Percentiles rank a stretch among this genome's conserved stretches.
phyloP scores from a whole-genome alignment of 331 rosid genomes.

The Pyracantha coccinea region DNA sequence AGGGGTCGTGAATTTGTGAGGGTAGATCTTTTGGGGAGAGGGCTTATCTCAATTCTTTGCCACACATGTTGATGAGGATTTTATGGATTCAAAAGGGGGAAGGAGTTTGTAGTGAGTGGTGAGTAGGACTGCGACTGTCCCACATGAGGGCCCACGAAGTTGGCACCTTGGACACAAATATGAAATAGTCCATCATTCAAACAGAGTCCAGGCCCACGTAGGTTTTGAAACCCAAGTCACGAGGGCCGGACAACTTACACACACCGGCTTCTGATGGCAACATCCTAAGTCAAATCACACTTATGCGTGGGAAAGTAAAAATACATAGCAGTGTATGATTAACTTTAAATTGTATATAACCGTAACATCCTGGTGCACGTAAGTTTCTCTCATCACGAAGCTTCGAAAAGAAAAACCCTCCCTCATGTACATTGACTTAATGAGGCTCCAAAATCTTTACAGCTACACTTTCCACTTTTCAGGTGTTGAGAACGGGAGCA shows the following conservation, averaged over 20 bases:
- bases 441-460: not conserved
- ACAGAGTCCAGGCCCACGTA: not conserved
- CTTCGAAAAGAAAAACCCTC: not conserved
- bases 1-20: not conserved
- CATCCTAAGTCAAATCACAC: not conserved
- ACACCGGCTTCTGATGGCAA: too few relatives aligned
- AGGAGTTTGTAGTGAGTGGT: not conserved
- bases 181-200: not conserved
- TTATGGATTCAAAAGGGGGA: not conserved
- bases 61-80: conserved; percentile 51
- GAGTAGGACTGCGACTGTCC: not conserved
- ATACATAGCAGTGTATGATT: not conserved
- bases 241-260: too few relatives aligned
- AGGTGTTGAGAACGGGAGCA: not conserved
- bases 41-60: conserved; percentile 49
- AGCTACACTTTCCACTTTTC: not conserved
- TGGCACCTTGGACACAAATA: not conserved
- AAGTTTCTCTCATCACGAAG: not conserved
- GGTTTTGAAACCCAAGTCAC: not conserved
- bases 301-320: too few relatives aligned
- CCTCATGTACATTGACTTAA: not conserved
- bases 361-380: not conserved
- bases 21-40: not conserved
- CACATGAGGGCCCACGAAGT: not conserved
- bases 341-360: too few relatives aligned